A percentile compares a stretch with the other conserved stretches of the same genome.
phyloP scores from a whole-genome alignment of 441 rosid genomes.

The Francoa sonchifolia region DNA sequence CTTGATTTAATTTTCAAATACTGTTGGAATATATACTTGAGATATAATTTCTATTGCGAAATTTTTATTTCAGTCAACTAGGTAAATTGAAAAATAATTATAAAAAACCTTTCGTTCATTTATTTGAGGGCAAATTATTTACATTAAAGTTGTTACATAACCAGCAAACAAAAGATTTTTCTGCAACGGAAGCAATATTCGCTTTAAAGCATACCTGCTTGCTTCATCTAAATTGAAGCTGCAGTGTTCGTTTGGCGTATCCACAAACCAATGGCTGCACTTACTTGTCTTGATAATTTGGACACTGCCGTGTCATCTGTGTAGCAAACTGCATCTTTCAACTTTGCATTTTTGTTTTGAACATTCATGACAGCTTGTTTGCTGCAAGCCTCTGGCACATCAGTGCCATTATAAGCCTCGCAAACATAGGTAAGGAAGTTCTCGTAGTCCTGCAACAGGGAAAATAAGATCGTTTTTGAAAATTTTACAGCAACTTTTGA shows the following conservation, averaged over 20 bases:
- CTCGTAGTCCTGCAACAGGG: conserved; percentile 51
- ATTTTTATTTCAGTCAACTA: too few species aligned
- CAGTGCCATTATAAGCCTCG: conserved; percentile 49
- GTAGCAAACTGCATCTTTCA: conserved; percentile 26
- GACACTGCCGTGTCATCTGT: conserved; percentile 20
- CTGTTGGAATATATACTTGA: too few species aligned
- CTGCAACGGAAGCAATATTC: too few species aligned
- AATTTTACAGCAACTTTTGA: too few species aligned
- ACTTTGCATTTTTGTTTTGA: conserved; percentile 9
- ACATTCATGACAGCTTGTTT: conserved; percentile 13
- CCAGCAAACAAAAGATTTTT: too few species aligned
- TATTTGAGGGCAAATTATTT: too few species aligned
- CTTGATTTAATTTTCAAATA: too few species aligned
- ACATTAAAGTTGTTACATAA: too few species aligned
- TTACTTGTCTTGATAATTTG: conserved; percentile 14
- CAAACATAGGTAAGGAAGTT: conserved; percentile 67
- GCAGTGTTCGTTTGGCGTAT: conserved; percentile 10
- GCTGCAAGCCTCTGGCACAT: conserved; percentile 38
- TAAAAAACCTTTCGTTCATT: too few species aligned
- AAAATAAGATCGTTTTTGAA: too few species aligned
- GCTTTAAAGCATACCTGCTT: neutral
- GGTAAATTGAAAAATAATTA: too few species aligned
- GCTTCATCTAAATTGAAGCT: neutral
- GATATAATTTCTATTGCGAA: too few species aligned
- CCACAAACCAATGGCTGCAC: conserved; percentile 20